Evolutionary conservation across 208 protist species (phyloP), one percentile per base, ranked within the genome.

Genomic region (Herpetomonas samuelpessoai): DNA sequence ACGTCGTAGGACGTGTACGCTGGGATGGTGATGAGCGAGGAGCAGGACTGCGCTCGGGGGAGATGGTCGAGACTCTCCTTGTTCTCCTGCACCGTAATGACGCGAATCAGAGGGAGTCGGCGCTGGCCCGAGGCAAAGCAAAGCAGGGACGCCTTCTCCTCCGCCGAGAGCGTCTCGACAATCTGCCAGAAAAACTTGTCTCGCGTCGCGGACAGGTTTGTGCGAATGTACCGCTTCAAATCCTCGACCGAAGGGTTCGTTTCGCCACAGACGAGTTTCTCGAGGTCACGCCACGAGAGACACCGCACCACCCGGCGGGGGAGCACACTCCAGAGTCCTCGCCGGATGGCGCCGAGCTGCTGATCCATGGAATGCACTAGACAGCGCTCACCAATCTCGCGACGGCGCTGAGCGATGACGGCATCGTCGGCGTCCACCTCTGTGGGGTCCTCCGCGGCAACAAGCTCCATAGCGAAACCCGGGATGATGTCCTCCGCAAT

Each of bases 121-220:
- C 83, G 78, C 74, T 96, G 91, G 1, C 91, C 91, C 9, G 76
- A 91, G 9, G 86, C 87, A 61, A 96, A 96, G 67, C 87, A 96
- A 16, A 96, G 64, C 58, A 96, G 77, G 3, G 81, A 83, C 6
- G 87, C 73, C 18, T 82, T 78, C 70, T 96, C 83, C 60, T 89
- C 85, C 50, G 74, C 76, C 1, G 72, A 86, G 55, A 96, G 79
- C 46, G 89, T 77, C 60, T 89, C 84, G 12, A 94, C 79, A 51
- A 93, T 88, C 47, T 83, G 72, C 88, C 91, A 96, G 56, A 96
- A 96, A 38, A 79, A 66, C 48, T 85, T 61, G 22, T 88, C 79
- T 22, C 85, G 73, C 10, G 64, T 63, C 1, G 57, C 59, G 6
- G 65, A 69, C 30, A 94, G 64, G 55, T 88, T 70, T 29, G 75